phyloP scores from a whole-genome alignment of 345 rosid genomes.

The Citrus glauca region DNA sequence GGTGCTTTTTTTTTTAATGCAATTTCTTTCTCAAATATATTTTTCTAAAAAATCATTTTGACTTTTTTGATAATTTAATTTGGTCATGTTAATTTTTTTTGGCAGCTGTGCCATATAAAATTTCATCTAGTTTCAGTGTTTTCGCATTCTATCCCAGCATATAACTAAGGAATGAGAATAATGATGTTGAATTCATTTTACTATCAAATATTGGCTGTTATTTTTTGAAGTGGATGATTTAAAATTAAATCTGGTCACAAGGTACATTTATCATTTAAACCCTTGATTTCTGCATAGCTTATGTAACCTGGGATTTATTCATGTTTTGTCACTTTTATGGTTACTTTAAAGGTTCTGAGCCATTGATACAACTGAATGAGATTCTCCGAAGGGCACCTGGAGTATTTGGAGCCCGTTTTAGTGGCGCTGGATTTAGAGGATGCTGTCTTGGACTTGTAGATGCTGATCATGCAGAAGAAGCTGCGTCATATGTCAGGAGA shows the following conservation, averaged over 20 bases:
- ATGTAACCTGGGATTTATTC: neutral
- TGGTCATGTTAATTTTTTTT: neutral
- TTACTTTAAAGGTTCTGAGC: constrained; percentile 59
- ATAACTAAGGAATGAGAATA: neutral
- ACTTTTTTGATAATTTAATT: neutral
- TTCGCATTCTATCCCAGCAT: neutral
- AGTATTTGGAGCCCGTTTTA: constrained; percentile 76
- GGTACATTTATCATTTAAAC: neutral
- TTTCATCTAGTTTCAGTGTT: neutral
- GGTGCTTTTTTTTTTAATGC: neutral
- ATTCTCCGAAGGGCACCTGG: constrained; percentile 76
- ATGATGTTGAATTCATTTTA: neutral
- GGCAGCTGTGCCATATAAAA: neutral
- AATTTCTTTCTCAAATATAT: neutral
- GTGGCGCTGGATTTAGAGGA: constrained; percentile 95
- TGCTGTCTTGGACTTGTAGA: constrained; percentile 83
- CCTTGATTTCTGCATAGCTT: neutral
- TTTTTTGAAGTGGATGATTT: neutral
- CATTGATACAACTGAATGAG: constrained; percentile 68
- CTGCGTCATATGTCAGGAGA: constrained; percentile 52
- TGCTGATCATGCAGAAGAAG: constrained; percentile 51
- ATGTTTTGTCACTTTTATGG: neutral
- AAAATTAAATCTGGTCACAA: too few relatives aligned
- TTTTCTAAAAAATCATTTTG: neutral
- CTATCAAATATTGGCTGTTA: too few relatives aligned